These are phyloP conservation scores for Paraglomus brasilianum DNA, from an alignment of 192 early-diverging fungal genomes.

Conservation along the genomic window DNA sequence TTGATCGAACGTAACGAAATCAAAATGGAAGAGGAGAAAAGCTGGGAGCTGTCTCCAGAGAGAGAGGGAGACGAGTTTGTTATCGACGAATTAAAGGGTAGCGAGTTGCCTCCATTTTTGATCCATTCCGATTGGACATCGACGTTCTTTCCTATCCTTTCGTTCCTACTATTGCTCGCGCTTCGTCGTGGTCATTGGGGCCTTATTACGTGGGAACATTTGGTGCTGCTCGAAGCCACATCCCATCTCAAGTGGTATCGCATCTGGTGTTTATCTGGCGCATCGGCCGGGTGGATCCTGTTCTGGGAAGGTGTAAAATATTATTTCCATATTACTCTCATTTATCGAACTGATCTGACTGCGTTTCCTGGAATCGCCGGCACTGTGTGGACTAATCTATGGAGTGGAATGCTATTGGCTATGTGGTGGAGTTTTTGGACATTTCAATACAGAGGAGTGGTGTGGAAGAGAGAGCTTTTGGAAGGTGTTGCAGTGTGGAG, in stretches of 20 bases:
- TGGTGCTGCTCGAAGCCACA: constrained; percentile 45
- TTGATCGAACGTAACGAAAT: constrained; percentile 37
- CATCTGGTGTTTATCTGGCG: constrained; percentile 50
- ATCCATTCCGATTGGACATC: constrained; percentile 45
- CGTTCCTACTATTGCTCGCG: constrained; percentile 48
- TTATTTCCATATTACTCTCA: constrained; percentile 38
- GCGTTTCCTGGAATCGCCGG: constrained; percentile 39
- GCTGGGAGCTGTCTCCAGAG: constrained; percentile 36
- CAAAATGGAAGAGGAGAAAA: constrained; percentile 33
- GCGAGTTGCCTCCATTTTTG: constrained; percentile 41
- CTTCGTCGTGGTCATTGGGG: constrained; percentile 56
- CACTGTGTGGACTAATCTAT: constrained; percentile 40
- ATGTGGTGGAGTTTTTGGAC: constrained; percentile 60
- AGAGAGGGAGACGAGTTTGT: constrained; percentile 8
- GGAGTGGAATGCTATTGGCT: constrained; percentile 49
- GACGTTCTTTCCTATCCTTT: constrained; percentile 41
- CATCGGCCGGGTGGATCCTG: constrained; percentile 51
- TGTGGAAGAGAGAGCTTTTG: constrained; percentile 53
- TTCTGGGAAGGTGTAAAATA: constrained; percentile 40
- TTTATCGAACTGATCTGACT: constrained; percentile 39
- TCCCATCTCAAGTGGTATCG: constrained; percentile 46
- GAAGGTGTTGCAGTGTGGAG: constrained; percentile 55
- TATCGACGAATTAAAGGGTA: background rate
- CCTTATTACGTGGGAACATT: constrained; percentile 53
- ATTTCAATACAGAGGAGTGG: constrained; percentile 52